Evolutionary conservation across 1,284 basidiomycete genomes (phyloP).

Genomic region (Leccinum pseudoinsigne): DNA sequence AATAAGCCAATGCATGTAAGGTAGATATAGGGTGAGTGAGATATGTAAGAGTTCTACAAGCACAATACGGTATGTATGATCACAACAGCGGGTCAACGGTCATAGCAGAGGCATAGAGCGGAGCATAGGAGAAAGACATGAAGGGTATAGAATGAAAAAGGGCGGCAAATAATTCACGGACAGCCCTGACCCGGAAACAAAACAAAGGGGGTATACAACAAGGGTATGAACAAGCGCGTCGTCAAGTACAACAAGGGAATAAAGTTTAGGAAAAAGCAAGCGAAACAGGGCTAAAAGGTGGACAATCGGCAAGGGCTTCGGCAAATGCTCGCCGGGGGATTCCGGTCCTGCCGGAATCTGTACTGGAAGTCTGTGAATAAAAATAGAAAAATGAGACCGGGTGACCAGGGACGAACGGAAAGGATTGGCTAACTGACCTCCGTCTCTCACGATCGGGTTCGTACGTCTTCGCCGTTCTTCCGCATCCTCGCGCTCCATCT

Average conservation of each 20-base stretch:
- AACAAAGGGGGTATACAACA: slow-evolving; percentile 20
- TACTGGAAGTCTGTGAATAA: slow-evolving; percentile 54
- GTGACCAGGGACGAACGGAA: neutral
- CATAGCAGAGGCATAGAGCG: slow-evolving; percentile 21
- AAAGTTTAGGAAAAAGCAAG: slow-evolving; percentile 17
- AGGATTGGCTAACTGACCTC: slow-evolving; percentile 39
- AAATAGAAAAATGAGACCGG: slow-evolving; percentile 9
- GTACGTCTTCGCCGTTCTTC: slow-evolving; percentile 45
- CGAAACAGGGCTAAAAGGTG: slow-evolving; percentile 44
- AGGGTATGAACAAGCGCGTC: slow-evolving; percentile 21
- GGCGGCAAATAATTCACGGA: slow-evolving; percentile 1
- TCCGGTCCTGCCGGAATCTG: slow-evolving; percentile 49
- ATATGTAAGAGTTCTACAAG: slow-evolving; percentile 20
- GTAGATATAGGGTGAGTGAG: slow-evolving; percentile 22
- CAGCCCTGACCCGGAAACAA: neutral
- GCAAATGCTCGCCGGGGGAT: slow-evolving; percentile 37
- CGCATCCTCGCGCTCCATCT: slow-evolving; percentile 62
- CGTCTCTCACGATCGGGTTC: slow-evolving; percentile 65
- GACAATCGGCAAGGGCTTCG: slow-evolving; percentile 44
- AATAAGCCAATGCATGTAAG: slow-evolving; percentile 21
- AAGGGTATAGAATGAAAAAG: slow-evolving; percentile 22
- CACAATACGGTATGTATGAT: slow-evolving; percentile 31
- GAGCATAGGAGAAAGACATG: slow-evolving; percentile 21
- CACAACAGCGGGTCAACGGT: slow-evolving; percentile 16
- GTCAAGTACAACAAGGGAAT: slow-evolving; percentile 32